These are phyloP conservation scores for Clarireedia hainanense DNA, from an alignment of 2,329 filamentous ascomycete species.

Conservation along the genomic window DNA sequence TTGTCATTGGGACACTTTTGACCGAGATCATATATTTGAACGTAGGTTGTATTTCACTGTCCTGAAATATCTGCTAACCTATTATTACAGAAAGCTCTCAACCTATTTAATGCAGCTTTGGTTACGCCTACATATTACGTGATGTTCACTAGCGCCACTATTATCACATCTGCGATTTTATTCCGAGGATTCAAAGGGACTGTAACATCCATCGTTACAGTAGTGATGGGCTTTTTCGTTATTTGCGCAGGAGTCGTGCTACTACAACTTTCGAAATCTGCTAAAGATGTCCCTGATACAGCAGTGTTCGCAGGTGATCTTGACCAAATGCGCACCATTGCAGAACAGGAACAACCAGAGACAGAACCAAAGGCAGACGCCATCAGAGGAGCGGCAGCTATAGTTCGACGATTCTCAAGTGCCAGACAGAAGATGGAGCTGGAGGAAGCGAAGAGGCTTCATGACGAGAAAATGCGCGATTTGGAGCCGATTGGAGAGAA, in stretches of 20 bases:
- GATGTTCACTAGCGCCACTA: slow-evolving; percentile 93
- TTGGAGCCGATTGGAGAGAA: slow-evolving; percentile 73
- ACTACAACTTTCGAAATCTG: slow-evolving; percentile 93
- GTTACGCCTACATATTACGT: slow-evolving; percentile 99
- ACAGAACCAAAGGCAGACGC: slow-evolving; percentile 94
- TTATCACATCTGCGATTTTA: slow-evolving; percentile 84
- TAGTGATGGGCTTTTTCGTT: slow-evolving; percentile 86
- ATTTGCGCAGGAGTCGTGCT: slow-evolving; percentile 92
- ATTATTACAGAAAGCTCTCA: slow-evolving; percentile 78
- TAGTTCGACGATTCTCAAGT: slow-evolving; percentile 74
- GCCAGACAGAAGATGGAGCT: slow-evolving; percentile 70
- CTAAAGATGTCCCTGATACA: slow-evolving; percentile 91
- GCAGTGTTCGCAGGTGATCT: slow-evolving; percentile 89
- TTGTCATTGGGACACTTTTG: slow-evolving; percentile 80
- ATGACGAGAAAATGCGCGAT: slow-evolving; percentile 67
- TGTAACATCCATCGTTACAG: slow-evolving; percentile 69
- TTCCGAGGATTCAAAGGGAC: slow-evolving; percentile 93
- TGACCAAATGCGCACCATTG: slow-evolving; percentile 91
- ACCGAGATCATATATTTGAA: slow-evolving; percentile 96
- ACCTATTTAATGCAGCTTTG: slow-evolving; percentile 91
- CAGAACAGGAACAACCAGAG: slow-evolving; percentile 92
- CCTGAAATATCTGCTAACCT: too few species aligned
- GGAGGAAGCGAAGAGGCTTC: slow-evolving; percentile 69
- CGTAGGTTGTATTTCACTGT: slow-evolving; percentile 46
- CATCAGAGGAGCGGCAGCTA: slow-evolving; percentile 82